Evolutionary conservation across 1,139 yeast genomes (phyloP).

Genomic region (Debaryomycetaceae sp.): DNA sequence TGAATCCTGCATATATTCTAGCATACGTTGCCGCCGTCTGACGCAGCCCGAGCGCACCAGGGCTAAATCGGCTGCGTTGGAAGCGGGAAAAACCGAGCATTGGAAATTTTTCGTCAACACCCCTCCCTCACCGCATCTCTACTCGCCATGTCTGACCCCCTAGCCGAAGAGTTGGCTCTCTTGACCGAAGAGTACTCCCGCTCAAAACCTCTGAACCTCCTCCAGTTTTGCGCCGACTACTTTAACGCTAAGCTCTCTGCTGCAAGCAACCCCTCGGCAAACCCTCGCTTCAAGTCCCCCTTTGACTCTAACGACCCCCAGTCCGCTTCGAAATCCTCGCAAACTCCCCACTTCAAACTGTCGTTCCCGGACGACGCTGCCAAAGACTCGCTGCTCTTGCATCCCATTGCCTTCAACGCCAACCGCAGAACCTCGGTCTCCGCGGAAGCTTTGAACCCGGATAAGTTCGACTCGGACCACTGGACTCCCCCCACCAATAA

Average conservation of each 20-base stretch:
- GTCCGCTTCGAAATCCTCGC: conserved; percentile 63
- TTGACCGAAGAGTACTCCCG: conserved; percentile 52
- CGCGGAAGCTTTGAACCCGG: conserved; percentile 65
- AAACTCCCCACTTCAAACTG: conserved; percentile 46
- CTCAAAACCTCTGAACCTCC: conserved; percentile 55
- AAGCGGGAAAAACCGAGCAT: too few species aligned
- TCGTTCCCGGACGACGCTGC: conserved; percentile 61
- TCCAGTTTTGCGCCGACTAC: conserved; percentile 68
- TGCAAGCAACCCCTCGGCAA: conserved; percentile 44
- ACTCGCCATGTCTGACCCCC: too few species aligned
- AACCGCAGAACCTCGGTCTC: conserved; percentile 81
- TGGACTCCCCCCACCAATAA: conserved; percentile 71
- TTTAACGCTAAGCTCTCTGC: conserved; percentile 50
- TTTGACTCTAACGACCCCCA: conserved; percentile 32
- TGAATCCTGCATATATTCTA: too few species aligned
- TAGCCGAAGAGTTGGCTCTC: conserved; percentile 42
- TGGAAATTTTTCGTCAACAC: too few species aligned
- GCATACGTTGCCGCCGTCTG: too few species aligned
- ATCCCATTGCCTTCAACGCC: conserved; percentile 47
- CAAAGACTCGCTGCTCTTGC: conserved; percentile 30
- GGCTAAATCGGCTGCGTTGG: too few species aligned
- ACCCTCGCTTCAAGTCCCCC: conserved; percentile 33
- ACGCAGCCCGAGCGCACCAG: too few species aligned
- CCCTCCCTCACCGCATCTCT: too few species aligned
- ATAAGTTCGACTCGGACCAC: conserved; percentile 42